Base-by-base conservation (phyloP, 2,329 filamentous ascomycete species). In the Bipolaris oryzae region DNA sequence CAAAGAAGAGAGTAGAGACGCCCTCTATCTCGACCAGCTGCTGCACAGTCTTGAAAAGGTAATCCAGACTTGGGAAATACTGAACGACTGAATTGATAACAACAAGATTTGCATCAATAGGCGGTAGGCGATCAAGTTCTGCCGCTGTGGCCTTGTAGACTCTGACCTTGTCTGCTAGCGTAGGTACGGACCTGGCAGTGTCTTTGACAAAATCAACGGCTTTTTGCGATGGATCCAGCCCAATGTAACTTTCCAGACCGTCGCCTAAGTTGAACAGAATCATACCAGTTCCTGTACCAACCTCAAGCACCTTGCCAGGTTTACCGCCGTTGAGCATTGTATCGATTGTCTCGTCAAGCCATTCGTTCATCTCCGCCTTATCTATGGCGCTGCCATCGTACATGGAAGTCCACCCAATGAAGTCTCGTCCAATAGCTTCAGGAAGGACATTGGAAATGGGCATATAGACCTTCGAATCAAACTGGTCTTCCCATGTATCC, bases 351-450 rank as follows among this genome's bases (percentile, higher is more conserved):
- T 57, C 54, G 33, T 60, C 54, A 1, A 60, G 43, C 57, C 57
- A 60, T 33, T 61, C 58, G 23, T 58, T 50, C 55, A 61, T 61
- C 20, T 59, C 58, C 0, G 3, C 25, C 45, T 47, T 61, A 18
- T 48, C 38, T 2, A 61, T 61, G 2, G 31, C 37, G 16, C 16
- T 48, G 0, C 52, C 55, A 50, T 61, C 58, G 28, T 52, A 58
- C 55, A 58, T 61, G 3, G 57, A 60, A 1, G 50, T 60, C 54
- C 57, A 60, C 1, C 54, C 50, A n/a, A 54, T 37, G 31, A 60
- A 60, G 41, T 57, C 53, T 43, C 54, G 33, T 5, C 57, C 57
- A 35, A 60, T 44, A 3, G 38, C 21, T 28, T 53, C 37, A 16
- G 39, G 31, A 10, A 11, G 15, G 0, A 58, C 15, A 18, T 43